Conservation (phyloP, 2,329 filamentous ascomycete genomes). For the Ophiostoma sp. region DNA sequence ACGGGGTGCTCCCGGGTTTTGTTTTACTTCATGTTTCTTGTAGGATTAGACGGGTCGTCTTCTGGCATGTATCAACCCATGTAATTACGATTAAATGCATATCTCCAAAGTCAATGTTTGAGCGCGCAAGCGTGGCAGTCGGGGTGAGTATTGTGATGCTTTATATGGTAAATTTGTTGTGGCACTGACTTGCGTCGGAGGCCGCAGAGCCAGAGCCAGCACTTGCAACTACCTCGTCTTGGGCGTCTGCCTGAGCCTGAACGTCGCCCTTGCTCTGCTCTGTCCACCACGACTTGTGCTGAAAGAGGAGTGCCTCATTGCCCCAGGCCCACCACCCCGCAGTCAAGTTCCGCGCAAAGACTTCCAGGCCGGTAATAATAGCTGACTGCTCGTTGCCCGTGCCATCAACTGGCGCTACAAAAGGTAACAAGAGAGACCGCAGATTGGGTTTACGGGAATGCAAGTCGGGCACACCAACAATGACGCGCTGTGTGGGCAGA, state of each 20-base stretch:
- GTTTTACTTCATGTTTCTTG: slow-evolving; percentile 13
- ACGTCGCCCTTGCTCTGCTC: background rate
- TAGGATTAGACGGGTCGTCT: slow-evolving; percentile 20
- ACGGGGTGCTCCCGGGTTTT: background rate
- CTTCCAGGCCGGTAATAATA: slow-evolving; percentile 52
- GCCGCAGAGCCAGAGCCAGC: background rate
- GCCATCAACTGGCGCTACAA: background rate
- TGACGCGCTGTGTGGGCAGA: slow-evolving; percentile 43
- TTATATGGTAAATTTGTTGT: background rate
- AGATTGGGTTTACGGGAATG: slow-evolving; percentile 76
- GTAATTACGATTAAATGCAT: slow-evolving; percentile 12
- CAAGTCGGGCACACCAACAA: slow-evolving; percentile 66
- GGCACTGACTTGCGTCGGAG: background rate
- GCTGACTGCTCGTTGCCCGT: background rate
- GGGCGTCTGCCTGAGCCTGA: too few relatives aligned
- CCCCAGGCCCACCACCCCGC: slow-evolving; percentile 76
- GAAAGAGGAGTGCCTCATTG: slow-evolving; percentile 65
- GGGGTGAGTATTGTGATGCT: background rate
- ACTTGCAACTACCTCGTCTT: too few relatives aligned
- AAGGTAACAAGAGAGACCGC: slow-evolving; percentile 49
- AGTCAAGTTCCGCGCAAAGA: slow-evolving; percentile 70
- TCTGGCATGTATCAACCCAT: slow-evolving; percentile 16
- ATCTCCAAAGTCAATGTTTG: slow-evolving; percentile 11
- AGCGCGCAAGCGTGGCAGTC: background rate
- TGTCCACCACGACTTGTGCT: slow-evolving; percentile 37